Percentiles rank a stretch among this genome's conserved stretches.
Conservation (phyloP, 169 alveolate genomes). For the Eimeria mitis region DNA sequence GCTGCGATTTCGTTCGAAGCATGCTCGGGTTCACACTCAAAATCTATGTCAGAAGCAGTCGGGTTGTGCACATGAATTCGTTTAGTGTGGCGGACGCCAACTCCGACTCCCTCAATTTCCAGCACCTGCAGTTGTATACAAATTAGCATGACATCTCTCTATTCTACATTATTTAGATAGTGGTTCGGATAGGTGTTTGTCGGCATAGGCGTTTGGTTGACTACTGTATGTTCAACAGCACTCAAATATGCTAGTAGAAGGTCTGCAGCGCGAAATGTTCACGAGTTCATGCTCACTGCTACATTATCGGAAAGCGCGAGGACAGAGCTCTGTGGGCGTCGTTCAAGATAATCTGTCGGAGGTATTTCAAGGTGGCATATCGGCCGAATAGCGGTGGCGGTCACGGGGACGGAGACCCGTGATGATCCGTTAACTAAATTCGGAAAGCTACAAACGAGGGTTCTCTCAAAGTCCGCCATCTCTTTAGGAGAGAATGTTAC, state of each 20-base stretch:
- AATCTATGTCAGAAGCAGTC: constrained; percentile 94
- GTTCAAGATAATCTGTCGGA: constrained; percentile 75
- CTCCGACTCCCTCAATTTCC: constrained; percentile 95
- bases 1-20: constrained; percentile 67
- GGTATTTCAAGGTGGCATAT: constrained; percentile 95
- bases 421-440: constrained; percentile 75
- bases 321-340: constrained; percentile 56
- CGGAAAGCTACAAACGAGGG: constrained; percentile 72
- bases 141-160: neutral
- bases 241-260: neutral
- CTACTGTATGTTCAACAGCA: neutral
- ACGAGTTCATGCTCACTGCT: constrained; percentile 26
- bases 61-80: constrained; percentile 96
- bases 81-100: constrained; percentile 93
- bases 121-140: constrained; percentile 87
- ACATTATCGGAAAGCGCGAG: constrained; percentile 18
- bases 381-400: constrained; percentile 90
- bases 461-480: constrained; percentile 78
- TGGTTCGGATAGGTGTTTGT: neutral
- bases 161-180: neutral
- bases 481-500: constrained; percentile 84
- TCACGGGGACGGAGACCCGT: constrained; percentile 33
- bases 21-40: constrained; percentile 91
- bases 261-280: neutral
- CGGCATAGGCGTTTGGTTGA: neutral